Evolutionary conservation across 768 basidiomycete species (phyloP), one percentile per base, ranked within the genome.

Genomic region (Vararia minispora): DNA sequence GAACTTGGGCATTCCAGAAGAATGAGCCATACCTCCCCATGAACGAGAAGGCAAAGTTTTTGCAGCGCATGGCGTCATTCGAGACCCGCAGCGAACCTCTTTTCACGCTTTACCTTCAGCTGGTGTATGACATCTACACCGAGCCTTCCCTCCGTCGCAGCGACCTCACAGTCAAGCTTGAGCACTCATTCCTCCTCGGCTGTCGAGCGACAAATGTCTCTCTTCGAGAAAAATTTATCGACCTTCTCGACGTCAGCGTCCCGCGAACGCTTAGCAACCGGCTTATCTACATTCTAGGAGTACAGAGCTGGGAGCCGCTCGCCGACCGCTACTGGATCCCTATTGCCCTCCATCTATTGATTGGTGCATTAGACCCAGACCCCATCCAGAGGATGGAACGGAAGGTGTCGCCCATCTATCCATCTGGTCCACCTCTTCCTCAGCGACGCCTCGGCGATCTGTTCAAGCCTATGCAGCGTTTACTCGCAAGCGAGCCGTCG

Each of bases 271-370:
- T 95, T 9, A 74, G 75, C 41, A 78, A 72, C 42, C 82, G 95
- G 20, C 58, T 99, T 33, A 80, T 83, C 28, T 97, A 92, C 57
- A 77, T 98, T 46, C 66, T 94, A 27, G 90, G 85, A 18, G 82
- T 92, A 12, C 94, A 98, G 58, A 89, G 70, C 50, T 99, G 95
- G 95, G 95, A 98, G 40, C 74, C 80, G 2, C 60, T 99, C 14
- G 76, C 86, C 2, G 90, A 94, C 43, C 76, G 85, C 39, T 89
- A 95, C 51, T 99, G 95, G 95, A 80, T 92, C 24, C 80, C 85
- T 47, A 70, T 98, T 14, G 89, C 91, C 12, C 64, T 97, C 20
- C 84, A 94, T 52, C 76, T 97, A 24, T 63, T 98, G 7, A 71
- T 98, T 13, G 86, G 88, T n/a, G 65, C 72, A n/a, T 62, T 74